Evolutionary conservation across 2,329 filamentous ascomycete species (phyloP).

Genomic region (Diaporthe ilicicola): DNA sequence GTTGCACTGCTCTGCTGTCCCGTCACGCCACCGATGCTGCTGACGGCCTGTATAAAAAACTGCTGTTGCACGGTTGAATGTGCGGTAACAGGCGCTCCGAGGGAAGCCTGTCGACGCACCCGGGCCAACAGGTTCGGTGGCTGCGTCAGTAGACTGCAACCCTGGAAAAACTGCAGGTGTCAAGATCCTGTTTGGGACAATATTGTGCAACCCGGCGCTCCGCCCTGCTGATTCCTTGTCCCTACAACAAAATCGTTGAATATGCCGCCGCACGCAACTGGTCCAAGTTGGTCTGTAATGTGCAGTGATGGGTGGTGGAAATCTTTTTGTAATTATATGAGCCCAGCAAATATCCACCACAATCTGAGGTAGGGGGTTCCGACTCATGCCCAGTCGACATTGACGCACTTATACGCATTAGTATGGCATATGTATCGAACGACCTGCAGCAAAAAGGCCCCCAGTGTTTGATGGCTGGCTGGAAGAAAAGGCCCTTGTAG

Average conservation of each 20-base stretch:
- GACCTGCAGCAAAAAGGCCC: slow-evolving; percentile 15
- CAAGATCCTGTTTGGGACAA: slow-evolving; percentile 24
- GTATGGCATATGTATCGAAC: not conserved
- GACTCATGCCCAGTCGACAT: not conserved
- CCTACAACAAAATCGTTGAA: not conserved
- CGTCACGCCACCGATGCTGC: slow-evolving; percentile 22
- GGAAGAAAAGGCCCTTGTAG: slow-evolving; percentile 10
- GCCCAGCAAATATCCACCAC: not conserved
- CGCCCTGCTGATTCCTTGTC: slow-evolving; percentile 9
- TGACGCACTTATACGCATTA: slow-evolving; percentile 2
- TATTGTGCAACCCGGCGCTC: slow-evolving; percentile 18
- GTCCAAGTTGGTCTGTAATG: not conserved
- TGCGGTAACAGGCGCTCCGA: slow-evolving; percentile 15
- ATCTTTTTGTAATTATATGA: not conserved
- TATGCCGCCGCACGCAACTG: not conserved
- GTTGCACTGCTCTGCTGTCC: not conserved
- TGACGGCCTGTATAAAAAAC: slow-evolving; percentile 7
- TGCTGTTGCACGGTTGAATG: slow-evolving; percentile 22
- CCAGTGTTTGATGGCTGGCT: slow-evolving; percentile 2
- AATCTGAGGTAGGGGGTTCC: not conserved
- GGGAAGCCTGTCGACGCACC: slow-evolving; percentile 11
- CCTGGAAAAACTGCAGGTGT: slow-evolving; percentile 25
- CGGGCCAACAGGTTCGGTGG: slow-evolving; percentile 1
- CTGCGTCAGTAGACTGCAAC: slow-evolving; percentile 24
- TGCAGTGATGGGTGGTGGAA: not conserved